These are phyloP conservation scores for Trichoderma arundinaceum DNA, from an alignment of 2,329 filamentous ascomycete species.

Conservation along the genomic window DNA sequence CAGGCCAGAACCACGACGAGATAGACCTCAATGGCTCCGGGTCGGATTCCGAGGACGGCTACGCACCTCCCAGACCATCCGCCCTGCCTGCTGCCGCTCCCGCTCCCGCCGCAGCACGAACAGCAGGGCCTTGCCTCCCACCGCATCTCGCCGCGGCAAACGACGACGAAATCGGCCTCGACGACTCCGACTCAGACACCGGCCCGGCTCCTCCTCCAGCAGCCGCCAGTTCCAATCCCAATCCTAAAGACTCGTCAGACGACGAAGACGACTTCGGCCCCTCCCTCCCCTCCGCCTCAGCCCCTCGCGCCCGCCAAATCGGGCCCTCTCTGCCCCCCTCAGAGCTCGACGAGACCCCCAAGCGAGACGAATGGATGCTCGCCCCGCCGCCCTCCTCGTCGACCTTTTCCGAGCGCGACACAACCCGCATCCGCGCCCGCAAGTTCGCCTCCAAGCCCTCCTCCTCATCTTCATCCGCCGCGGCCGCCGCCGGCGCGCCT, in stretches of 20 bases:
- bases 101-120: constrained; percentile 26
- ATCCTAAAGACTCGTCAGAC: constrained; percentile 48
- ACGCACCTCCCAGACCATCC: constrained; percentile 43
- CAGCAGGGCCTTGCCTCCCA: constrained; percentile 30
- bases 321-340: constrained; percentile 45
- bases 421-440: constrained; percentile 79
- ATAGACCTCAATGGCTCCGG: constrained; percentile 52
- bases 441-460: constrained; percentile 74
- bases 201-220: constrained; percentile 47
- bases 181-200: constrained; percentile 44
- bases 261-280: constrained; percentile 61
- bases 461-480: constrained; percentile 37
- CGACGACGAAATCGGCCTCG: constrained; percentile 50
- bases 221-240: constrained; percentile 43
- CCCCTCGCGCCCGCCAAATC: constrained; percentile 54
- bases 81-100: neutral
- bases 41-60: constrained; percentile 48
- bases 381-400: constrained; percentile 65
- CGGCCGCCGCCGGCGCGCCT: constrained; percentile 54
- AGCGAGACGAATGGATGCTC: constrained; percentile 87
- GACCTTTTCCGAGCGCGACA: constrained; percentile 70
- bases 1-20: constrained; percentile 52
- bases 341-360: constrained; percentile 53
- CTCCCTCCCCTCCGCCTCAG: constrained; percentile 57
- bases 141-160: constrained; percentile 23